A percentile compares a stretch with the other conserved stretches of the same genome.
Evolutionary conservation across 306 rosid genomes (phyloP).

Genomic region (Betula pendula): DNA sequence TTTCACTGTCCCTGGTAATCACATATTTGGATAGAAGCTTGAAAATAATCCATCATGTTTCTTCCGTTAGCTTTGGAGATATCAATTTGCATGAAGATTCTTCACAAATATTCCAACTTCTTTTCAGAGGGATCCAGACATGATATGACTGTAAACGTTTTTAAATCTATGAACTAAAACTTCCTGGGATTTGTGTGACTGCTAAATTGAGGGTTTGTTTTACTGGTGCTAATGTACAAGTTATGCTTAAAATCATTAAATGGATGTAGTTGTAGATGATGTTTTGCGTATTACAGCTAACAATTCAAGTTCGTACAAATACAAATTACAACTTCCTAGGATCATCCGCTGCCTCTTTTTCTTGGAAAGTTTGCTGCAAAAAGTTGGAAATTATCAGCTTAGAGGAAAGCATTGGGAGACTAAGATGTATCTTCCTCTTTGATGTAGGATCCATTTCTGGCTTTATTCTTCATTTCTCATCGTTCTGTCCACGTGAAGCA

Average conservation of each 20-base stretch:
- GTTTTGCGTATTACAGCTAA: constrained; percentile 8
- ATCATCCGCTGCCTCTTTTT: constrained; percentile 25
- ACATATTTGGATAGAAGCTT: no score
- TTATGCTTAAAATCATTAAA: constrained; percentile 5
- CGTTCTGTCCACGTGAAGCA: constrained; percentile 51
- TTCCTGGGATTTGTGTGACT: not conserved
- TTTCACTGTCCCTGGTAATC: no score
- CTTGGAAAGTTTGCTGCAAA: constrained; percentile 20
- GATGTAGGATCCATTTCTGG: constrained; percentile 14
- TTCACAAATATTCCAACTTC: no score
- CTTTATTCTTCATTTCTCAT: constrained; percentile 37
- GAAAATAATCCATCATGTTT: no score
- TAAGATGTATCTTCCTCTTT: not conserved
- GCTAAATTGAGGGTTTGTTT: not conserved
- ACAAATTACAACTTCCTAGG: constrained; percentile 20
- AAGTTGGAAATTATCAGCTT: not conserved
- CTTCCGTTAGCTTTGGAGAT: no score
- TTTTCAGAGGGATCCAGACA: no score
- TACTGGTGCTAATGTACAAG: not conserved
- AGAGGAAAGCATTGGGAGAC: constrained; percentile 16
- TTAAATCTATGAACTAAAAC: not conserved
- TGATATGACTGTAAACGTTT: no score
- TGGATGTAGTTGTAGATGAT: constrained; percentile 12
- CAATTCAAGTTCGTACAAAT: constrained; percentile 17
- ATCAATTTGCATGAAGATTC: no score